phyloP scores from a whole-genome alignment of 2,329 filamentous ascomycete species.

The Canariomyces notabilis region DNA sequence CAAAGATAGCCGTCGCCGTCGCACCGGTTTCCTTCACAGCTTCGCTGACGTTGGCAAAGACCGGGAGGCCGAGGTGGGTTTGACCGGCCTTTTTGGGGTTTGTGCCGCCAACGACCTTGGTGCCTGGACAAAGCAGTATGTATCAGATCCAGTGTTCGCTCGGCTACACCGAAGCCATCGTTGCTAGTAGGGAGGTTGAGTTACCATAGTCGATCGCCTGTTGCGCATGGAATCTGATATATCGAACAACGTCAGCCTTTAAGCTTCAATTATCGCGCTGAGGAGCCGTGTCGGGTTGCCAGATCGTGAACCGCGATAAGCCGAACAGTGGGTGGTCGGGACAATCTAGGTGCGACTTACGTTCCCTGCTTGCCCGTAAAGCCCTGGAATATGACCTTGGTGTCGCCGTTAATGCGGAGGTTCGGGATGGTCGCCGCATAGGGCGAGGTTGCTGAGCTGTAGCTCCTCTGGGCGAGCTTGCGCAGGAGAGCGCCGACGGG shows the following conservation, averaged over 20 bases:
- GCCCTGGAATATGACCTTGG: slow-evolving; percentile 93
- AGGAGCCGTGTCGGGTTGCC: background rate
- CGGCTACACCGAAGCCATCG: slow-evolving; percentile 1
- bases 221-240: slow-evolving; percentile 82
- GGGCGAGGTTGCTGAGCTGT: slow-evolving; percentile 65
- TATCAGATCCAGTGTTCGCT: slow-evolving; percentile 28
- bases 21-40: slow-evolving; percentile 88
- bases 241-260: slow-evolving; percentile 29
- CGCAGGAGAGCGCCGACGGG: slow-evolving; percentile 64
- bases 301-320: slow-evolving; percentile 16
- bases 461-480: slow-evolving; percentile 62
- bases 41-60: slow-evolving; percentile 85
- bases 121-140: slow-evolving; percentile 53
- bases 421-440: slow-evolving; percentile 75
- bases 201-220: slow-evolving; percentile 98
- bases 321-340: background rate
- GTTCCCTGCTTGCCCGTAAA: slow-evolving; percentile 97
- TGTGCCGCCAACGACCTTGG: slow-evolving; percentile 94
- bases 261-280: background rate
- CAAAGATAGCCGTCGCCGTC: slow-evolving; percentile 89
- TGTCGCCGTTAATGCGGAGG: slow-evolving; percentile 87
- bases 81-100: slow-evolving; percentile 98
- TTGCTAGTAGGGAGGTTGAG: slow-evolving; percentile 18
- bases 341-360: slow-evolving; percentile 46
- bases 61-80: slow-evolving; percentile 83